These are phyloP conservation scores for Cyclotella atomus DNA, from an alignment of 108 stramenopile genomes.

Conservation along the genomic window DNA sequence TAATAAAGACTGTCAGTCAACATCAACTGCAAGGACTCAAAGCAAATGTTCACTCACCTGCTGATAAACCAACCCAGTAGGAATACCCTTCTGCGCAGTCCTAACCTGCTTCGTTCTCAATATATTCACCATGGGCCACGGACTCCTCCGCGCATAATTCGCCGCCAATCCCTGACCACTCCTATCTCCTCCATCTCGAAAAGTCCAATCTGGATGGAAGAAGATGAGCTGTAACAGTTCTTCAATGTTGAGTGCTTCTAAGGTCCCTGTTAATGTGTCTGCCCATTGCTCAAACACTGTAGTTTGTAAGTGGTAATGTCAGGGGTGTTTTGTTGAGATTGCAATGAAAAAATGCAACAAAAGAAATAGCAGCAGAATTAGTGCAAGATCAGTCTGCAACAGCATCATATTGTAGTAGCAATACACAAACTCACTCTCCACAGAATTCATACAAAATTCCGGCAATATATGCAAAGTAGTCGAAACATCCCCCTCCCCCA, in stretches of 20 bases:
- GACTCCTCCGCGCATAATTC: slow-evolving; percentile 93
- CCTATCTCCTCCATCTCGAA: slow-evolving; percentile 91
- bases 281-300: slow-evolving; percentile 86
- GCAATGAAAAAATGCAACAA: too few species aligned
- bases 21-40: background rate
- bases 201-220: slow-evolving; percentile 96
- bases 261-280: slow-evolving; percentile 86
- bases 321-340: too few species aligned
- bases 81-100: slow-evolving; percentile 93
- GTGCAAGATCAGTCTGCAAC: too few species aligned
- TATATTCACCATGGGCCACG: slow-evolving; percentile 98
- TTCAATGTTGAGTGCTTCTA: slow-evolving; percentile 83
- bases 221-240: slow-evolving; percentile 92
- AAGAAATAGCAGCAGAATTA: too few species aligned
- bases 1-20: too few species aligned
- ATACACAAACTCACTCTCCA: slow-evolving; percentile 54
- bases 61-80: slow-evolving; percentile 94
- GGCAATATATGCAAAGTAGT: slow-evolving; percentile 91
- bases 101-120: slow-evolving; percentile 93
- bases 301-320: background rate
- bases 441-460: slow-evolving; percentile 85
- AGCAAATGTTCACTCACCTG: slow-evolving; percentile 27
- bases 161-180: slow-evolving; percentile 79
- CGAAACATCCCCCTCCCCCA: slow-evolving; percentile 67
- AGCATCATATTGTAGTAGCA: background rate